Evolutionary conservation across 192 early-diverging fungal genomes (phyloP), one percentile per base, ranked within the genome.

Genomic region (Chytriomyces sp.): DNA sequence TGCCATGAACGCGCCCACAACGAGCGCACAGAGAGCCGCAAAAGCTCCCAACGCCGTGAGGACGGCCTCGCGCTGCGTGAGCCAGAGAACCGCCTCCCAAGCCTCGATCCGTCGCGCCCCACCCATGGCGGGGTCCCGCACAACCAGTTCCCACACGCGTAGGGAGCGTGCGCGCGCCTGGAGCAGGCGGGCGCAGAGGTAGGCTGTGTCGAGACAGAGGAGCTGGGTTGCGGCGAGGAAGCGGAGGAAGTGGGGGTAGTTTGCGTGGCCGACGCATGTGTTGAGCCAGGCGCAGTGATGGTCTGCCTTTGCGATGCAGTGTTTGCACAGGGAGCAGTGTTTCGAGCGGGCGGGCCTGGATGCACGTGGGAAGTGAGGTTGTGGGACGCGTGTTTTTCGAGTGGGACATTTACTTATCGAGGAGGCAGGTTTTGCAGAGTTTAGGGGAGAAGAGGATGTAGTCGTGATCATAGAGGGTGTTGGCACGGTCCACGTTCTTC

Each of bases 231-330:
- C 72, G 17, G 75, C 52, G 22, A 85, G 76, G 72, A 84, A 85
- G 2, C 73, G 64, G 8, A 85, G 59, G 54, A 85, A 85, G 54
- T 67, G 78, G 38, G 78, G 79, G 65, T 82, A 80, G 61, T 85
- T 85, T 39, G 39, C 34, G 75, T 85, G 78, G 25, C 84, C 84
- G 33, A 85, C 82, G 64, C 84, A 85, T 70, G 82, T 85, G 71
- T 84, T 84, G 38, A 84, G 77, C 82, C 82, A 84, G 12, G 80
- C 82, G 66, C 82, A 84, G 58, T 84, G 82, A 59, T 84, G 82
- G 65, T 85, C 83, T n/a, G 53, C 39, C 74, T 79, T 83, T 10
- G 83, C 81, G 34, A 85, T 70, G 41, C 83, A 85, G 3, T 38
- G 66, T 28, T 81, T 81, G 59, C 83, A 85, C 10, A 85, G 49